These are phyloP conservation scores for Sarocladium oryzae DNA, from an alignment of 2,329 filamentous ascomycete species.

Conservation along the genomic window DNA sequence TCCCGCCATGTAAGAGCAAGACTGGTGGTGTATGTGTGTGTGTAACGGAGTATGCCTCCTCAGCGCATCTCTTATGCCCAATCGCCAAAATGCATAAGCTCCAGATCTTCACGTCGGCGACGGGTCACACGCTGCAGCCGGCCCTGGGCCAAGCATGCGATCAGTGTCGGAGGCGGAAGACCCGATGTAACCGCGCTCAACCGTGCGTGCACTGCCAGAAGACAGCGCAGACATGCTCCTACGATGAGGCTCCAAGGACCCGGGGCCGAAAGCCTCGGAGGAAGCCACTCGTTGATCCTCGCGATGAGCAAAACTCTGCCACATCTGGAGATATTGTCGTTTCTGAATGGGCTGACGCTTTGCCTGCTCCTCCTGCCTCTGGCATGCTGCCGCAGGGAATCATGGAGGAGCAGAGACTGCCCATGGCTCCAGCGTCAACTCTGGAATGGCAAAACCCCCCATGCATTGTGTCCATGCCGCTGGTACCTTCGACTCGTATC, in stretches of 20 bases:
- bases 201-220: slow-evolving; percentile 7
- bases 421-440: neutral
- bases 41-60: too few relatives aligned
- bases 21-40: too few relatives aligned
- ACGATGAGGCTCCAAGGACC: slow-evolving; percentile 6
- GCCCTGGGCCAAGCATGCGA: slow-evolving; percentile 11
- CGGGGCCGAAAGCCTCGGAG: slow-evolving; percentile 6
- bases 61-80: too few relatives aligned
- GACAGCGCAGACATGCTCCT: slow-evolving; percentile 8
- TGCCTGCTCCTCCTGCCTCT: neutral
- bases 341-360: neutral
- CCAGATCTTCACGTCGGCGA: slow-evolving; percentile 5
- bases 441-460: neutral
- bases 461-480: neutral
- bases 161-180: slow-evolving; percentile 10
- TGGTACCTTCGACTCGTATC: neutral
- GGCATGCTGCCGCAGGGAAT: neutral
- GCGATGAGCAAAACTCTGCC: too few relatives aligned
- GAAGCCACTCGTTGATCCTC: too few relatives aligned
- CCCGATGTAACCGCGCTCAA: slow-evolving; percentile 6
- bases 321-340: neutral
- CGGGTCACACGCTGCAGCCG: slow-evolving; percentile 1
- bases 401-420: neutral
- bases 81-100: slow-evolving; percentile 1
- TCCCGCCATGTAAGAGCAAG: too few relatives aligned